Conservation (phyloP, 257 asterid species). For the Solanum virginianum region DNA sequence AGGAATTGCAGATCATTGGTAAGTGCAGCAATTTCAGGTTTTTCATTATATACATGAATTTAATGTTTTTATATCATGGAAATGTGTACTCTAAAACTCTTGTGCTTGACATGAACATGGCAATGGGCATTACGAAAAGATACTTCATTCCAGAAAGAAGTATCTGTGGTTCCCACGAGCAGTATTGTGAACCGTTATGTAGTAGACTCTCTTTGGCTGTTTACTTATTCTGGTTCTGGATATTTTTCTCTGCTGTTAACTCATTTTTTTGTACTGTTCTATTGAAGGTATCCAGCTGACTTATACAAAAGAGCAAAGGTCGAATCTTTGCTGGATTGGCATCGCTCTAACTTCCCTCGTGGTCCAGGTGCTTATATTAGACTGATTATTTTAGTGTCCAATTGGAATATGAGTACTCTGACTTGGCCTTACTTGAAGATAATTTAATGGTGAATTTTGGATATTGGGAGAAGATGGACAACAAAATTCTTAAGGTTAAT, state of each 20-base stretch:
- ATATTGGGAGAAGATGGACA: background rate
- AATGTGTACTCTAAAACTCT: background rate
- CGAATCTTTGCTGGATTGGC: constrained; percentile 88
- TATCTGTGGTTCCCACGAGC: background rate
- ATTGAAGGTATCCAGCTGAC: constrained; percentile 81
- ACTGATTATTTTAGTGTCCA: background rate
- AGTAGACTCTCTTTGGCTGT: background rate
- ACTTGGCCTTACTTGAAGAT: background rate
- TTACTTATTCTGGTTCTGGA: background rate
- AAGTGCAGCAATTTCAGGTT: constrained; percentile 14
- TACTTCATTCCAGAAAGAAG: background rate
- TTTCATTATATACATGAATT: background rate
- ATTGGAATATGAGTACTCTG: background rate
- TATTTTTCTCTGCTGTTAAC: background rate
- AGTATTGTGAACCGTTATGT: background rate
- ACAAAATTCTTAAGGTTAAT: background rate
- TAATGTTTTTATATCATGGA: background rate
- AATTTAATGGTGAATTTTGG: background rate
- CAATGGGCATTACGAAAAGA: background rate
- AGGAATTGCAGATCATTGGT: constrained; percentile 95
- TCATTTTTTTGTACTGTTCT: background rate
- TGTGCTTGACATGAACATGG: background rate
- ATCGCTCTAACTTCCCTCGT: constrained; percentile 59
- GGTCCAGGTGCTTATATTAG: constrained; percentile 55
- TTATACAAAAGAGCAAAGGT: constrained; percentile 59